Conservation (phyloP, 306 rosid genomes). For the Hippophae rhamnoides region DNA sequence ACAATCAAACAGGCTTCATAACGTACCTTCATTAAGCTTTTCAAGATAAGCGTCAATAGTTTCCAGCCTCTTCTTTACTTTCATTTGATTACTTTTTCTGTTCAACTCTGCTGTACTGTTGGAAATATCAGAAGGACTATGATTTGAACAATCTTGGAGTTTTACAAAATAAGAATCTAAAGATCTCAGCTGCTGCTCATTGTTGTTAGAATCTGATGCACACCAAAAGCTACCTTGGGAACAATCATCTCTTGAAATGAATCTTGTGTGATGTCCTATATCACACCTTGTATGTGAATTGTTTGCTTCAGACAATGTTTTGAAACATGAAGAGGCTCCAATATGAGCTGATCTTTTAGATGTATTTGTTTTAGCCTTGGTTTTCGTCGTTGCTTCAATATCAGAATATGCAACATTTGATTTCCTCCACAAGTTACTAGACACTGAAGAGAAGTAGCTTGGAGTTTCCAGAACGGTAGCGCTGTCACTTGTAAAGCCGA, state of each 20-base stretch:
- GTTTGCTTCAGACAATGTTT: constrained; percentile 2
- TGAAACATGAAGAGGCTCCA: neutral
- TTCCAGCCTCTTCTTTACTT: constrained; percentile 37
- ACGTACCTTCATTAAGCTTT: constrained; percentile 44
- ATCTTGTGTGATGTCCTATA: constrained; percentile 14
- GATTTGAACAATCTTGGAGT: constrained; percentile 28
- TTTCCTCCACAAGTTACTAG: constrained; percentile 14
- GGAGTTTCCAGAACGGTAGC: neutral
- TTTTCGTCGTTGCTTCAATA: constrained; percentile 5
- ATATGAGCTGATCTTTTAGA: neutral
- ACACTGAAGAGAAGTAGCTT: constrained; percentile 10
- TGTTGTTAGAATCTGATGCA: constrained; percentile 27
- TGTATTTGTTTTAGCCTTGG: constrained; percentile 6
- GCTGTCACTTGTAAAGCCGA: constrained; percentile 11
- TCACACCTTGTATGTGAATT: constrained; percentile 4
- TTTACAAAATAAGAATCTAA: constrained; percentile 59
- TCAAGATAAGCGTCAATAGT: constrained; percentile 61
- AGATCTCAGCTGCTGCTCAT: constrained; percentile 47
- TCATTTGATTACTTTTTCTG: constrained; percentile 18
- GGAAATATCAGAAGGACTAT: constrained; percentile 20
- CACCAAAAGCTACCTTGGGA: constrained; percentile 21
- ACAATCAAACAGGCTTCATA: neutral
- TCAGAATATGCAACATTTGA: constrained; percentile 3
- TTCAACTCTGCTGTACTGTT: constrained; percentile 20
- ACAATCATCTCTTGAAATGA: constrained; percentile 16